These are phyloP conservation scores for Coelastrella sp. DNA, from an alignment of 139 green algal species.

Conservation along the genomic window DNA sequence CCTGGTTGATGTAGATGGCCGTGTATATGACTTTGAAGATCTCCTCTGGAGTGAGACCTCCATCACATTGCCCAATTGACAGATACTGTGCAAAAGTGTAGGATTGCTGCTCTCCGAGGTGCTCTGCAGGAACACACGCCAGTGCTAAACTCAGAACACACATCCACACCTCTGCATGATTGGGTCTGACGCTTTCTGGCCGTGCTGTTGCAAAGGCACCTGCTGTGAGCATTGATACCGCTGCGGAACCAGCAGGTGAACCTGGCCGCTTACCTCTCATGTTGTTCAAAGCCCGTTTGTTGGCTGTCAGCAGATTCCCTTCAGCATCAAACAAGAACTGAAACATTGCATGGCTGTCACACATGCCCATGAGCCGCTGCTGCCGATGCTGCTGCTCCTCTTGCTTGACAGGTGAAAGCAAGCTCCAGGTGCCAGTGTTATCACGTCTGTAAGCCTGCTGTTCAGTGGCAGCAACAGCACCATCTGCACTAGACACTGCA, in stretches of 20 bases:
- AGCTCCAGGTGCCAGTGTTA: too few species aligned
- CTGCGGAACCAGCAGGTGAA: too few species aligned
- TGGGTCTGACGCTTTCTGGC: too few species aligned
- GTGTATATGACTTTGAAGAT: slow-evolving; percentile 22
- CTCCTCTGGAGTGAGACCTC: slow-evolving; percentile 51
- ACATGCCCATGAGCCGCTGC: slow-evolving; percentile 67
- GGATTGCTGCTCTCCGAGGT: slow-evolving; percentile 54
- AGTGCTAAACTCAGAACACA: too few species aligned
- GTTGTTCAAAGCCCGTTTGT: slow-evolving; percentile 67
- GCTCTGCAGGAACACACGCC: slow-evolving; percentile 53
- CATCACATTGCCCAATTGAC: slow-evolving; percentile 64
- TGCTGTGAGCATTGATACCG: too few species aligned
- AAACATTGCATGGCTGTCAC: slow-evolving; percentile 76
- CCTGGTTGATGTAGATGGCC: slow-evolving; percentile 22
- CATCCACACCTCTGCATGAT: too few species aligned
- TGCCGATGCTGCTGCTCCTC: slow-evolving; percentile 26
- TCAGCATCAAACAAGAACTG: slow-evolving; percentile 77
- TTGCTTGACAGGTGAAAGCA: neutral
- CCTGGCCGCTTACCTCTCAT: slow-evolving; percentile 55
- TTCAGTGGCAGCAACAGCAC: too few species aligned
- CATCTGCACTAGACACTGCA: too few species aligned
- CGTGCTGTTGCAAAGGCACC: too few species aligned
- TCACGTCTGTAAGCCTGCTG: too few species aligned
- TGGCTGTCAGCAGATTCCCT: slow-evolving; percentile 70
- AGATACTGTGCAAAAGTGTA: slow-evolving; percentile 70